Percentiles rank a stretch among this genome's conserved stretches.
Evolutionary conservation across 2,329 filamentous ascomycete genomes (phyloP).

Genomic region (Claviceps cyperi): DNA sequence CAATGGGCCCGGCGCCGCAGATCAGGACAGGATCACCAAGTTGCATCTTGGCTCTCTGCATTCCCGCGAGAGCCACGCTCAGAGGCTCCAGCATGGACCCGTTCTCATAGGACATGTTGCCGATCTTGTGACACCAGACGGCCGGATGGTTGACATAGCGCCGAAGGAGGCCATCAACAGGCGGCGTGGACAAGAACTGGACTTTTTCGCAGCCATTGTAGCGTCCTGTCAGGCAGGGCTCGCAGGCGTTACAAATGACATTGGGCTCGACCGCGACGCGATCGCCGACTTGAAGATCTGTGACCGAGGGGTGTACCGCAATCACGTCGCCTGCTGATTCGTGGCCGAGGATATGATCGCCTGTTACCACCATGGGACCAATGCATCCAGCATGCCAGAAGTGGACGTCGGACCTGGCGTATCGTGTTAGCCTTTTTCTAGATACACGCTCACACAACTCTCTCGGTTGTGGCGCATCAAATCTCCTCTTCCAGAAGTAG

Average conservation of each 20-base stretch:
- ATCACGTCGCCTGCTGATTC: constrained; percentile 79
- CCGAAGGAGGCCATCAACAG: constrained; percentile 71
- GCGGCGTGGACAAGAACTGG: constrained; percentile 79
- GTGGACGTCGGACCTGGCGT: constrained; percentile 70
- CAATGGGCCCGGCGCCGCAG: constrained; percentile 89
- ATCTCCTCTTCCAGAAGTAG: background rate
- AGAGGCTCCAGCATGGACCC: constrained; percentile 84
- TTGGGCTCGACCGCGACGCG: constrained; percentile 90
- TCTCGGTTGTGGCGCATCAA: too few species aligned
- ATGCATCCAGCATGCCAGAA: constrained; percentile 96
- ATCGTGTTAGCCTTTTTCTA: background rate
- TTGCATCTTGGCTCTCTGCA: constrained; percentile 67
- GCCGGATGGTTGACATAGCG: constrained; percentile 93
- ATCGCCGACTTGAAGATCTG: constrained; percentile 65
- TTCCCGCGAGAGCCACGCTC: constrained; percentile 73
- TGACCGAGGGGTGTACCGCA: constrained; percentile 70
- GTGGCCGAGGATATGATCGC: constrained; percentile 84
- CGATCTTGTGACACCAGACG: constrained; percentile 92
- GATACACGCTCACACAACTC: too few species aligned
- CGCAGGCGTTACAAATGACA: constrained; percentile 80
- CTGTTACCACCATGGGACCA: constrained; percentile 84
- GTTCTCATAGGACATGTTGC: constrained; percentile 80
- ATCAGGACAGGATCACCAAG: constrained; percentile 80
- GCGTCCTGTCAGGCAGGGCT: constrained; percentile 78
- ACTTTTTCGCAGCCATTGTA: constrained; percentile 92